These are phyloP conservation scores for Phaeoacremonium minimum DNA, from an alignment of 2,329 filamentous ascomycete genomes.

Conservation along the genomic window DNA sequence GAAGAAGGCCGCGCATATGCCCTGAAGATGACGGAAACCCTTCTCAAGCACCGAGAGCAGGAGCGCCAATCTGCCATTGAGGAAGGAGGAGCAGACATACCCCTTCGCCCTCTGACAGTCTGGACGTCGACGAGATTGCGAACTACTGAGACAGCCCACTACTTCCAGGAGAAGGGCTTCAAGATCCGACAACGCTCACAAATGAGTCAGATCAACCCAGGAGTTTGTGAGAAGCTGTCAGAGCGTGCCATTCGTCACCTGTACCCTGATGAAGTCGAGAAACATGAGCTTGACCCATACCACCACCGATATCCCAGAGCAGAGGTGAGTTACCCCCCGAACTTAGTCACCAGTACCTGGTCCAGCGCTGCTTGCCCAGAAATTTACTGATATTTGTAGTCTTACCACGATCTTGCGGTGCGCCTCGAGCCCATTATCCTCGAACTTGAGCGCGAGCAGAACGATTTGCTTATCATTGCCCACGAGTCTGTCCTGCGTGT, in stretches of 20 bases:
- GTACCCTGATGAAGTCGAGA: constrained; percentile 86
- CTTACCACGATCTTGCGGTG: constrained; percentile 97
- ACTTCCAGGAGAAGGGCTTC: constrained; percentile 74
- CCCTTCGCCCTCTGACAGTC: constrained; percentile 76
- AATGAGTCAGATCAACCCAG: constrained; percentile 95
- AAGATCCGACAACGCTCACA: constrained; percentile 88
- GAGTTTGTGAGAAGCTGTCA: constrained; percentile 90
- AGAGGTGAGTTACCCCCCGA: constrained; percentile 60
- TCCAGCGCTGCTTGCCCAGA: too few relatives aligned
- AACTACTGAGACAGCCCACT: constrained; percentile 85
- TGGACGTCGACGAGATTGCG: constrained; percentile 93
- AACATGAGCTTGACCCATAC: constrained; percentile 92
- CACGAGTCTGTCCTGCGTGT: constrained; percentile 97
- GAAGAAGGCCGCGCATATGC: constrained; percentile 78
- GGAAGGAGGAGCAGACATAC: constrained; percentile 61
- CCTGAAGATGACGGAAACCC: constrained; percentile 76
- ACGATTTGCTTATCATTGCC: constrained; percentile 95
- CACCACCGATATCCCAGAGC: constrained; percentile 94
- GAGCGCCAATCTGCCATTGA: constrained; percentile 69
- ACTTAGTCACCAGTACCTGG: too few relatives aligned
- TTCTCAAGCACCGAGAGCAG: constrained; percentile 78
- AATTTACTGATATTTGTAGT: constrained; percentile 44
- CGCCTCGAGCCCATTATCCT: constrained; percentile 96
- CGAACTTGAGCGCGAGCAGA: constrained; percentile 93
- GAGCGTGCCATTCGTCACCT: constrained; percentile 75